These are phyloP conservation scores for Fusarium sp. DNA, from an alignment of 2,329 filamentous ascomycete genomes.

Conservation along the genomic window DNA sequence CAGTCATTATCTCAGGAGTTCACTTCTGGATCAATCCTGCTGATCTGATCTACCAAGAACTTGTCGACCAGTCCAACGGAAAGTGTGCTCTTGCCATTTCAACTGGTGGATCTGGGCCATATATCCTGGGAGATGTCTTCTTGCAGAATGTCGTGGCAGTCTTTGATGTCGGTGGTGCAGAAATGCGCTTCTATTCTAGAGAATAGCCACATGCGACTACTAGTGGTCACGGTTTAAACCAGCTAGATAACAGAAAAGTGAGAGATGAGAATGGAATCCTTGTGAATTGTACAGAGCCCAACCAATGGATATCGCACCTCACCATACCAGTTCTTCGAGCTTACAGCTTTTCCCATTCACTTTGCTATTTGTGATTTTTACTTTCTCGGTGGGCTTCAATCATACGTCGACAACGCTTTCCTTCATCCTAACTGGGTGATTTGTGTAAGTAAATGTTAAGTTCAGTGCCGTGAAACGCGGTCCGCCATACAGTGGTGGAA, in stretches of 20 bases:
- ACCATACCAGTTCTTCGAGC: not conserved
- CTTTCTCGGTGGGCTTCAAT: not conserved
- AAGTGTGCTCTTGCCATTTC: slow-evolving; percentile 62
- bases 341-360: not conserved
- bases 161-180: slow-evolving; percentile 59
- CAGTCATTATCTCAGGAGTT: slow-evolving; percentile 57
- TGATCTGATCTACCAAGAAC: slow-evolving; percentile 59
- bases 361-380: not conserved
- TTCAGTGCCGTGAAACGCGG: slow-evolving; percentile 1
- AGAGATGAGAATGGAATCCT: not conserved
- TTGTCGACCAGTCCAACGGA: slow-evolving; percentile 59
- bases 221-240: not conserved
- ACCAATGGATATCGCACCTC: not conserved
- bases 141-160: slow-evolving; percentile 63
- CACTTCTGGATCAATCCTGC: slow-evolving; percentile 61
- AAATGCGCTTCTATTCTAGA: slow-evolving; percentile 58
- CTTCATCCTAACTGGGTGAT: not conserved
- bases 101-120: slow-evolving; percentile 58
- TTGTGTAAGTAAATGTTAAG: not conserved
- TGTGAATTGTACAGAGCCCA: not conserved
- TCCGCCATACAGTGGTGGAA: not conserved
- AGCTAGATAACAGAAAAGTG: not conserved
- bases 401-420: not conserved
- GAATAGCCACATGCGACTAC: not conserved
- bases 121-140: slow-evolving; percentile 62